phyloP scores from a whole-genome alignment of 805 yeast genomes.

The Cyberlindnera lachancei region DNA sequence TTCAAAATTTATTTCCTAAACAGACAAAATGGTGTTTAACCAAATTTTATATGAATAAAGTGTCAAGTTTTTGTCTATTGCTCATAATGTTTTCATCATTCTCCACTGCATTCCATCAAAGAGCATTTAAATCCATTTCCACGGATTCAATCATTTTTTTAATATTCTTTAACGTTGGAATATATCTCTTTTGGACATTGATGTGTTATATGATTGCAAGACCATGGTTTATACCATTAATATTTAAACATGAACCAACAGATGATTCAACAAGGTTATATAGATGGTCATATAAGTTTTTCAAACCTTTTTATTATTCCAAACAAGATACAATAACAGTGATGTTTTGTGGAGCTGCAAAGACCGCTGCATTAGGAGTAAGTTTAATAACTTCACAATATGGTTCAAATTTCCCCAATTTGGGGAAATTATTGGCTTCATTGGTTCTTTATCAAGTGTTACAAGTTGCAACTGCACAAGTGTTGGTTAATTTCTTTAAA shows the following conservation, averaged over 20 bases:
- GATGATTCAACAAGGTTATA: constrained; percentile 39
- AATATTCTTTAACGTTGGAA: constrained; percentile 76
- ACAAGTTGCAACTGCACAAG: constrained; percentile 77
- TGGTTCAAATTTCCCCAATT: constrained; percentile 48
- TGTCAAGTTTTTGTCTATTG: constrained; percentile 74
- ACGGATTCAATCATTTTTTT: constrained; percentile 65
- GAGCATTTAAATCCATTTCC: constrained; percentile 67
- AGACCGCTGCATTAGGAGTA: constrained; percentile 89
- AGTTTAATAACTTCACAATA: constrained; percentile 76
- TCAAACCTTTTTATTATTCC: constrained; percentile 61
- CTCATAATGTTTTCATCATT: constrained; percentile 74
- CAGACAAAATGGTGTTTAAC: constrained; percentile 54
- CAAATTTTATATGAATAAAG: constrained; percentile 55
- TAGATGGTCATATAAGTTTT: constrained; percentile 28
- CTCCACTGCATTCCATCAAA: constrained; percentile 79
- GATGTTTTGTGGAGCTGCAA: constrained; percentile 87
- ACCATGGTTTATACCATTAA: constrained; percentile 40
- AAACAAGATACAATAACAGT: constrained; percentile 69
- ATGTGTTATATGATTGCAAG: constrained; percentile 55
- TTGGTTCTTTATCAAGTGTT: constrained; percentile 81
- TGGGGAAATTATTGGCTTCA: constrained; percentile 73
- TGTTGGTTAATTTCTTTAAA: constrained; percentile 57
- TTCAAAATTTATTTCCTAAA: constrained; percentile 62
- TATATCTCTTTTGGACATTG: constrained; percentile 68
- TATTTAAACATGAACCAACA: constrained; percentile 42